A percentile compares a stretch with the other conserved stretches of the same genome.
Evolutionary conservation across 306 rosid genomes (phyloP).

Genomic region (Albizia julibrissin): DNA sequence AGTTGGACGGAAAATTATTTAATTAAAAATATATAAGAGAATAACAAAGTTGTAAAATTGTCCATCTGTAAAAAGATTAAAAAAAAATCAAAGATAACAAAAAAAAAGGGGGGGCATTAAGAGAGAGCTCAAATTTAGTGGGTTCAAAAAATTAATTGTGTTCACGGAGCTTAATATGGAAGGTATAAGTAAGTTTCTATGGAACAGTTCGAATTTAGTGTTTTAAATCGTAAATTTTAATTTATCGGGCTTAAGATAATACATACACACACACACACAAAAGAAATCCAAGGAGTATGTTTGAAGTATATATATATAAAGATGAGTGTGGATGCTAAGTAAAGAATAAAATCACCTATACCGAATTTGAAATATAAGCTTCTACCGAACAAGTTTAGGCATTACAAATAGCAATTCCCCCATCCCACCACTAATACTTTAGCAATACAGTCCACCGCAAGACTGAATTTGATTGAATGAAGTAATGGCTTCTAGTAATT

Average conservation of each 20-base stretch:
- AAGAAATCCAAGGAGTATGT: not conserved
- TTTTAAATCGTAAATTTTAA: not conserved
- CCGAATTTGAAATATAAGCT: not conserved
- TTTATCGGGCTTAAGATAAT: not conserved
- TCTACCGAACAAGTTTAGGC: conserved; percentile 24
- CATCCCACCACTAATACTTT: conserved; percentile 34
- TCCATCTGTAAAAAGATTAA: not conserved
- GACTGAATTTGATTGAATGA: conserved; percentile 44
- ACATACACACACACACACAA: no score
- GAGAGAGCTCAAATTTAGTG: not conserved
- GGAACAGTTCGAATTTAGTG: not conserved
- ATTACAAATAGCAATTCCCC: conserved; percentile 33
- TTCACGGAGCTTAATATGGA: not conserved
- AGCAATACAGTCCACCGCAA: conserved; percentile 30
- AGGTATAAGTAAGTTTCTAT: not conserved
- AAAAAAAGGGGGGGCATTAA: not conserved
- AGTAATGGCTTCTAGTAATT: conserved; percentile 42
- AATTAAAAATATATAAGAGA: not conserved
- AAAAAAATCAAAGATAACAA: not conserved
- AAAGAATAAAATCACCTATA: not conserved
- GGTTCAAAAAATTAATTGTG: not conserved
- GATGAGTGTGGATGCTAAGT: not conserved
- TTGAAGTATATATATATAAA: not conserved
- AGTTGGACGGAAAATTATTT: not conserved
- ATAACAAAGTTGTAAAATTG: not conserved